Base-by-base conservation (phyloP, 176 grass and related monocot genomes). In the Phragmites australis region DNA sequence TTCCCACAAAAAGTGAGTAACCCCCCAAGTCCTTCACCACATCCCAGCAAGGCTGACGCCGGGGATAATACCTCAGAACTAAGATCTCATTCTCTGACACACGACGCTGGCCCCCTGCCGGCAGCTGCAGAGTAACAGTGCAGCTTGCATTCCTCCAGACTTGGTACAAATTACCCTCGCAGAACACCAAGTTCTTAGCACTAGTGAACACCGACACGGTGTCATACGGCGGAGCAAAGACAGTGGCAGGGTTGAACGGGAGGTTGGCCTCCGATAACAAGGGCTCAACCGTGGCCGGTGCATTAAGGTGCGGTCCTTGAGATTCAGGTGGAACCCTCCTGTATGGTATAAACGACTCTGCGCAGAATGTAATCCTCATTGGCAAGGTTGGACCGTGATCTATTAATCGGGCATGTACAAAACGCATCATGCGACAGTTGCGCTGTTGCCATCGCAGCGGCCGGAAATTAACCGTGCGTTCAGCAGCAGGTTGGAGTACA, bases 121-220 rank as follows among this genome's bases (percentile, higher is more conserved):
- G 87, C 34, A 89, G 70, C 82, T 89, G 82, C 34, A 89, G 26
- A 69, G 87, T 89, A 40, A 89, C 87, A 1, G 87, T 85, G 55
- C 87, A 89, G 76, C 87, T 89, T 11, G 82, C 76, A 21, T 89
- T 89, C 45, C 82, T 80, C 87, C 87, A 89, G 70, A 89, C 67
- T 46, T 89, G 87, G 46, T 89, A 85, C 37, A 89, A 39, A 44
- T 37, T 85, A 4, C 87, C 76, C 34, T 89, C 87, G 0, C 82
- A 89, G 21, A 89, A 68, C 3, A 89, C 82, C 39, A 89, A 15
- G 53, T 85, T 85, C 76, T 85, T 89, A 13, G 82, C 87, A 48
- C 77, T 89, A 5, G 87, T 89, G 18, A 85, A 85, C 1, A 71
- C 54, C 0, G 87, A 89, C 11, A 89, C 87, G 0, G 82, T 89